Percentiles rank a stretch among this genome's conserved stretches.
phyloP scores from a whole-genome alignment of 2,329 filamentous ascomycete species.

The Penicillium sp. region DNA sequence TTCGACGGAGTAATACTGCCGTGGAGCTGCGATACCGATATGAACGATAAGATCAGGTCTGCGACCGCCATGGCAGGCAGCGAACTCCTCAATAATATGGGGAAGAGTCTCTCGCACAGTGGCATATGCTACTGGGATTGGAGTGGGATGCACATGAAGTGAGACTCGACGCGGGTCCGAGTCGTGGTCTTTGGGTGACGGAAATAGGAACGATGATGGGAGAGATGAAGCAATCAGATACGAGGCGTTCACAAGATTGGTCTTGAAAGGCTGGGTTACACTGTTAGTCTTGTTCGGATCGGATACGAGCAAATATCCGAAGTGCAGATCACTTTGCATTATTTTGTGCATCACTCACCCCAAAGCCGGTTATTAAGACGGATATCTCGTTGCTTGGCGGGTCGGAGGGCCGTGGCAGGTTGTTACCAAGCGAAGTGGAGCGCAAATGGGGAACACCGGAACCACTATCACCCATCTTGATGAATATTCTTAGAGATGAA shows the following conservation, averaged over 20 bases:
- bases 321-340: constrained; percentile 20
- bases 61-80: constrained; percentile 39
- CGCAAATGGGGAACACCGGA: constrained; percentile 14
- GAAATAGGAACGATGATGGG: constrained; percentile 60
- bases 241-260: constrained; percentile 73
- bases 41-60: constrained; percentile 68
- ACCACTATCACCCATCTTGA: constrained; percentile 38
- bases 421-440: constrained; percentile 16
- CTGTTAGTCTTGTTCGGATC: constrained; percentile 7
- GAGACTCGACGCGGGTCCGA: constrained; percentile 34
- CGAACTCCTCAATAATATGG: constrained; percentile 54
- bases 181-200: constrained; percentile 16
- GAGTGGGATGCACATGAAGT: constrained; percentile 57
- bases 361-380: constrained; percentile 40
- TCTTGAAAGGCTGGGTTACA: constrained; percentile 66
- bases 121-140: constrained; percentile 70
- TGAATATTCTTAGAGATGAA: constrained; percentile 2
- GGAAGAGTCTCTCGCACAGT: constrained; percentile 65
- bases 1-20: constrained; percentile 69
- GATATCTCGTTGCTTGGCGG: constrained; percentile 30
- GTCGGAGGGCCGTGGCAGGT: constrained; percentile 14
- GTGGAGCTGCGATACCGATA: constrained; percentile 72
- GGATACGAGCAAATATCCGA: constrained; percentile 8
- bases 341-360: constrained; percentile 27
- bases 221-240: constrained; percentile 72